Base-by-base conservation (phyloP, 306 rosid genomes). In the Castanea mollissima region DNA sequence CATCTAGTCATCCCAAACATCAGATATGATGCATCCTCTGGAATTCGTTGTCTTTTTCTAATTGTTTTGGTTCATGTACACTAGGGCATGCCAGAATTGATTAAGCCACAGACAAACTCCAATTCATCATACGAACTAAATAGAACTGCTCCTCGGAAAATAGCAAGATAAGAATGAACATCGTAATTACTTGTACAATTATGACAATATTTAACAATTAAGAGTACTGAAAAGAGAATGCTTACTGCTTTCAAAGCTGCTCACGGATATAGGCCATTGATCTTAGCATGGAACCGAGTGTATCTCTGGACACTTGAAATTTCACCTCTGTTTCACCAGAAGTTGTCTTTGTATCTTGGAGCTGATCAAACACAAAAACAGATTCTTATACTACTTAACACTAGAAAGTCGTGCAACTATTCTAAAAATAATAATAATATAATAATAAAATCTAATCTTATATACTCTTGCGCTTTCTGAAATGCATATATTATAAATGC, bases 291-390 rank as follows among this genome's bases (percentile, higher is more conserved):
- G 93, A 89, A 69, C 85, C 88, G 14, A 92, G 81, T 16, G 92
- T 84, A 63, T 92, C 93, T 60, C 90, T 85, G 81, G 95, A 89
- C 54, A 90, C 97, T 79, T 90, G 97, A 89, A 92, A 92, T 77
- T 90, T 92, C 84, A 92, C 86, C 86, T 92, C 87, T 25, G 92
- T 84, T 86, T 89, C 90, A 81, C 93, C 92, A 76, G 92, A 78
- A 67, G 82, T 82, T 69, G 93, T 87, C 86, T 86, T 90, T 83
- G 95, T 82, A 73, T 90, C 97, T 82, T 89, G 92, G 72, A 92
- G 92, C 95, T 92, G 92, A 73, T 79, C 79, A 79, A 73, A 69
- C 16, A 85, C 29, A 83, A 71, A 25, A 55, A 62, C 71, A 74
- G 51, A 10, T 72, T 79, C 41, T 59, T 75, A 78, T 25, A 74